Percentiles rank a stretch among this genome's conserved stretches.
These are phyloP conservation scores for Nothomitra cinnamomea DNA, from an alignment of 2,329 filamentous ascomycete species.

Conservation along the genomic window DNA sequence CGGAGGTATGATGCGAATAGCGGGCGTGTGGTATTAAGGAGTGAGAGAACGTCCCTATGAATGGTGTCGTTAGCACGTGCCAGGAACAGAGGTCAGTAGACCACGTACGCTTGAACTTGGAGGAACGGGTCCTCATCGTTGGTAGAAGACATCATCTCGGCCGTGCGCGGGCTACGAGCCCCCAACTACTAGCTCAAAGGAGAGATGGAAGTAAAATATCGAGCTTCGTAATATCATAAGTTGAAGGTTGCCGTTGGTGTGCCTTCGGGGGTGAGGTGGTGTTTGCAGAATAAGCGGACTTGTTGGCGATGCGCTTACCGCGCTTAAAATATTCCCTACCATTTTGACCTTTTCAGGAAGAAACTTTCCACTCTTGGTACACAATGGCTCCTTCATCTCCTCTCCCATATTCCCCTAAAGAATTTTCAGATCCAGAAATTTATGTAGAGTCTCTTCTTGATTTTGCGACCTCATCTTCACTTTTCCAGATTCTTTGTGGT, in stretches of 20 bases:
- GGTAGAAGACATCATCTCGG: slow-evolving; percentile 48
- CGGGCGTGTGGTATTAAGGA: slow-evolving; percentile 64
- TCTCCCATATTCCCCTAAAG: background rate
- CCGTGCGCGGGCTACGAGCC: background rate
- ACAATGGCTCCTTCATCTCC: background rate
- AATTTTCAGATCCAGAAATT: background rate
- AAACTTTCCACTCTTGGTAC: background rate
- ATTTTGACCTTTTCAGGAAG: no score
- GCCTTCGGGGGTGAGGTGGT: no score
- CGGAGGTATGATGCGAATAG: slow-evolving; percentile 91
- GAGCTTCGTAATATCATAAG: no score
- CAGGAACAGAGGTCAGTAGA: background rate
- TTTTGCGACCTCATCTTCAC: slow-evolving; percentile 56
- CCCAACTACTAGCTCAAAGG: background rate
- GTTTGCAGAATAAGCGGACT: no score
- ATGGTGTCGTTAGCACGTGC: background rate
- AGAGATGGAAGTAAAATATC: background rate
- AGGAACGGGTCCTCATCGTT: slow-evolving; percentile 55
- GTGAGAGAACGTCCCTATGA: slow-evolving; percentile 66
- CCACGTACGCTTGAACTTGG: slow-evolving; percentile 49
- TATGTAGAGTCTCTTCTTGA: slow-evolving; percentile 65
- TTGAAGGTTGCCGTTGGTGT: no score
- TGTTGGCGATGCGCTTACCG: background rate
- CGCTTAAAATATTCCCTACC: no score
- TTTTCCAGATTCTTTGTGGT: slow-evolving; percentile 81